phyloP scores from a whole-genome alignment of 163 green algal genomes.

The Coccomyxa subellipsoidea region DNA sequence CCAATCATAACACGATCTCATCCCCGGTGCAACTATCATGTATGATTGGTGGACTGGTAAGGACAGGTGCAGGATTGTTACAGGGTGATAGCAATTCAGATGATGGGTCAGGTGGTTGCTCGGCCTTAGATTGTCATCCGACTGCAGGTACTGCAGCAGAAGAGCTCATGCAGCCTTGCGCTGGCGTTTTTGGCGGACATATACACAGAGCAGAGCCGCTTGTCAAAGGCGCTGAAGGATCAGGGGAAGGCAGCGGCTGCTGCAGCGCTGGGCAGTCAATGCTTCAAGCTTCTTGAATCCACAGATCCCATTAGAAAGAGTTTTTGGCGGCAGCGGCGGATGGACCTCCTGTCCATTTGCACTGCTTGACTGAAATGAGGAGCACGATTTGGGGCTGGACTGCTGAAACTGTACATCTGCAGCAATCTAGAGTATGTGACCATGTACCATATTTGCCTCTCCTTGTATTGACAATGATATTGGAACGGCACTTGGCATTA shows the following conservation, averaged over 20 bases:
- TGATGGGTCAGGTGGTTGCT: neutral
- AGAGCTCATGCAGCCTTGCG: conserved; percentile 18
- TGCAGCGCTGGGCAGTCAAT: neutral
- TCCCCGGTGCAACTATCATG: too few species aligned
- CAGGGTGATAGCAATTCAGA: neutral
- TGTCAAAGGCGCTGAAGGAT: neutral
- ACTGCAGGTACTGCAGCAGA: conserved; percentile 8
- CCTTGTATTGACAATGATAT: too few species aligned
- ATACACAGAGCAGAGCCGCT: conserved; percentile 14
- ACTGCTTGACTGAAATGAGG: neutral
- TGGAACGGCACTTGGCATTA: too few species aligned
- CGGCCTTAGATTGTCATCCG: neutral
- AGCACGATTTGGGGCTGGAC: too few species aligned
- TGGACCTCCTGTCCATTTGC: neutral
- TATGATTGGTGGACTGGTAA: too few species aligned
- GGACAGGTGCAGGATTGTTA: neutral
- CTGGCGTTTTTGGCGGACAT: conserved; percentile 30
- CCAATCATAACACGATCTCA: too few species aligned
- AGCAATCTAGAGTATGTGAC: too few species aligned
- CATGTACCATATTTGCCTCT: too few species aligned
- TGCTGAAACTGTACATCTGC: too few species aligned
- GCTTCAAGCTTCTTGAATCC: neutral
- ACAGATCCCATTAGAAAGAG: neutral
- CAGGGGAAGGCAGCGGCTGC: neutral
- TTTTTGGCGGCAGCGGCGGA: neutral